Conservation (phyloP, 176 grass and related monocot species). For the Neostapfia colusana region DNA sequence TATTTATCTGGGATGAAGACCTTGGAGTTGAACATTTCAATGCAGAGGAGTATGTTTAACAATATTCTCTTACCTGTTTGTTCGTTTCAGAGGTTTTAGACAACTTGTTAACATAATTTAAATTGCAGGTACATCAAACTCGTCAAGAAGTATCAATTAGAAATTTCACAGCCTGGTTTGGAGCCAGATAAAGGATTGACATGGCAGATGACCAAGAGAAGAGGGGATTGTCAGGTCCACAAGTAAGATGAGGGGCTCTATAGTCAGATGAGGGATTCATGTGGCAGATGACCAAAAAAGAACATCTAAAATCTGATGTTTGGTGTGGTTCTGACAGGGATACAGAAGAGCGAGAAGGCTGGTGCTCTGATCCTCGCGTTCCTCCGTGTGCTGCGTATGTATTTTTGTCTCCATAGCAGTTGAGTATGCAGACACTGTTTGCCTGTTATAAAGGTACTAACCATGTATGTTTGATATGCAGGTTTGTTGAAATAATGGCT, state of each 20-base stretch:
- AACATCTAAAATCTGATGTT: slow-evolving; percentile 2
- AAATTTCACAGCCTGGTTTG: slow-evolving; percentile 94
- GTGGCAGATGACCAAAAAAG: background rate
- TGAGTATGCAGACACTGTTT: background rate
- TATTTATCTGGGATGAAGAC: slow-evolving; percentile 98
- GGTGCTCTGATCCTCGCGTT: slow-evolving; percentile 76
- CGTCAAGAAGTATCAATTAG: slow-evolving; percentile 80
- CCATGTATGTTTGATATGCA: slow-evolving; percentile 31
- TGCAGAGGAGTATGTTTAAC: slow-evolving; percentile 67
- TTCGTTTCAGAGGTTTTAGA: background rate
- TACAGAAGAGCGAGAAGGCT: slow-evolving; percentile 82
- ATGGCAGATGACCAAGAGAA: slow-evolving; percentile 97
- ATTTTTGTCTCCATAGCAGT: background rate
- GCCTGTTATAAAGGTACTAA: background rate
- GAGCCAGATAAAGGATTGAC: slow-evolving; percentile 72
- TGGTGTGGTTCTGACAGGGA: slow-evolving; percentile 52
- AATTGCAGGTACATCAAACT: slow-evolving; percentile 71
- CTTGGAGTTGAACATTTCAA: slow-evolving; percentile 93
- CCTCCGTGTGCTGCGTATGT: slow-evolving; percentile 91
- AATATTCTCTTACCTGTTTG: slow-evolving; percentile 14
- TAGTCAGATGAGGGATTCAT: background rate
- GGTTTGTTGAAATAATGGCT: slow-evolving; percentile 98
- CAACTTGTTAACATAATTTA: slow-evolving; percentile 22
- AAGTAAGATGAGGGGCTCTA: slow-evolving; percentile 58
- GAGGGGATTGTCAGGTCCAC: slow-evolving; percentile 78